A percentile compares a stretch with the other conserved stretches of the same genome.
phyloP scores from a whole-genome alignment of 164 flowering plant genomes.

The Chimonanthus salicifolius region DNA sequence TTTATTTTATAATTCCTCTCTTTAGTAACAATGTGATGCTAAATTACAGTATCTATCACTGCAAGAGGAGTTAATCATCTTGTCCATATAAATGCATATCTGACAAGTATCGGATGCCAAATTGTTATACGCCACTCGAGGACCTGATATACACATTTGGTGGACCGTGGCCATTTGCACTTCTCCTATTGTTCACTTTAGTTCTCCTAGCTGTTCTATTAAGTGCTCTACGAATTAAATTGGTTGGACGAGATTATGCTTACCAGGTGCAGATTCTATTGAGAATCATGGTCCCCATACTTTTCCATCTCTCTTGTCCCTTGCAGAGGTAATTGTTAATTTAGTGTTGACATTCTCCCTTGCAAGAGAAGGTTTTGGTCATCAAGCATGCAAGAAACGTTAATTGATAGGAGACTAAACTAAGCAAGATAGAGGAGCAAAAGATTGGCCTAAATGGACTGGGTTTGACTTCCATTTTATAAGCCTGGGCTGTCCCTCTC shows the following conservation, averaged over 20 bases:
- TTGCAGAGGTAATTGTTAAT: constrained; percentile 62
- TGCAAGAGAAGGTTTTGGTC: too few relatives aligned
- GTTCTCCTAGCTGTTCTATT: constrained; percentile 55
- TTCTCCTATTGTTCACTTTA: constrained; percentile 48
- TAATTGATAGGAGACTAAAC: too few relatives aligned
- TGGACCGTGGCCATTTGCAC: constrained; percentile 78
- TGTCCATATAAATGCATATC: constrained; percentile 83
- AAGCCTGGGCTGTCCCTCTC: too few relatives aligned
- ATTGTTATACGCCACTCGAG: constrained; percentile 85
- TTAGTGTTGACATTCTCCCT: too few relatives aligned
- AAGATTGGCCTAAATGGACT: too few relatives aligned
- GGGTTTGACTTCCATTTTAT: too few relatives aligned
- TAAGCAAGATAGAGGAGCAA: too few relatives aligned
- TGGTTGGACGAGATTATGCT: constrained; percentile 46
- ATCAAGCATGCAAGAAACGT: too few relatives aligned
- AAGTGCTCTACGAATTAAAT: constrained; percentile 55
- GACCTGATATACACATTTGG: constrained; percentile 85
- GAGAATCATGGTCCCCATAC: constrained; percentile 45
- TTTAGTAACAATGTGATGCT: neutral
- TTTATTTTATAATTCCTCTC: neutral
- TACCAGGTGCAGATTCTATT: constrained; percentile 34
- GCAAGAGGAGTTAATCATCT: constrained; percentile 67
- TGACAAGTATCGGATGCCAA: constrained; percentile 79
- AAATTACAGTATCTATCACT: constrained; percentile 8
- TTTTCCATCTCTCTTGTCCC: constrained; percentile 76